Base-by-base conservation (phyloP, 108 stramenopile species). In the Pseudonitzschia multiseries region DNA sequence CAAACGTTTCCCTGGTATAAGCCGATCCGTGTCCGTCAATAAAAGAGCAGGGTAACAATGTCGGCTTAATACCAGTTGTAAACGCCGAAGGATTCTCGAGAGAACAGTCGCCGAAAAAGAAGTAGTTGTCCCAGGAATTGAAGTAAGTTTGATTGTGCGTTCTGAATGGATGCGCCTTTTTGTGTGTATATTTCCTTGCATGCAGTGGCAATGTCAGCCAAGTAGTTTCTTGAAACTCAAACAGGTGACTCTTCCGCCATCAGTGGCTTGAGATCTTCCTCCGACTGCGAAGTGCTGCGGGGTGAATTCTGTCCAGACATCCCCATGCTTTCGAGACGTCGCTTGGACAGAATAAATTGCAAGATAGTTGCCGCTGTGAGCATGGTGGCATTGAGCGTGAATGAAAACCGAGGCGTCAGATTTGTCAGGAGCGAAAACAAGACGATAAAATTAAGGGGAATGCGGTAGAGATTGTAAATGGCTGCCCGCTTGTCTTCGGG, bases 381-480 rank as follows among this genome's bases (percentile, higher is more conserved):
- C 87, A 94, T 92, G 29, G 53, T 65, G 14, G 81, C 75, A 71
- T 89, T 89, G 68, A 90, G 66, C 8, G 65, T 60, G 69, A 97
- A 95, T 0, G 89, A 85, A 0, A 63, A 59, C 18, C 57, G 65
- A 18, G 90, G 87, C 22, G 86, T 80, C 81, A 96, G 72, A 74
- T 92, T 82, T 13, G 87, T 93, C 83, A 97, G 79, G 8, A 98
- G 83, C 22, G 89, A 88, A 46, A 91, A 83, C 21, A 98, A 80
- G n/a, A 98, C 97, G 66, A 98, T 94, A 46, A 96, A 85, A 81
- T 98, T 98, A 70, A 97, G 79, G 6, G 94, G 96, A 50, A 97
- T 86, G 0, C 99, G 84, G 75, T 87, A 96, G 20, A 98, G 64
- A 80, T 99, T 99, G 88, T 97, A 96, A 70, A 98, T 94, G 17